phyloP scores from a whole-genome alignment of 1,139 yeast genomes.

The Scheffersomyces cryptocercus region DNA sequence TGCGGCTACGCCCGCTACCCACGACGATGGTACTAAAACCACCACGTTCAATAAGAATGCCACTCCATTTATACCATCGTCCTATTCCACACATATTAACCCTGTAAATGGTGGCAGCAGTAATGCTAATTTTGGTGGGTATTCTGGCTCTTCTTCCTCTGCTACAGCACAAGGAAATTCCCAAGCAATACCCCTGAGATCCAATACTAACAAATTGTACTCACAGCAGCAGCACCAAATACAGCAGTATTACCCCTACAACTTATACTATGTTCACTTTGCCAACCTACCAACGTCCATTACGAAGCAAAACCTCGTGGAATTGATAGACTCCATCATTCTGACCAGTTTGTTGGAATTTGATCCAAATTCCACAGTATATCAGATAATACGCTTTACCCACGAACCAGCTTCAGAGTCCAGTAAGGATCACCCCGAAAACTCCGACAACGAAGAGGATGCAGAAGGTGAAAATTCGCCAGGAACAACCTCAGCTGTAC shows the following conservation, averaged over 20 bases:
- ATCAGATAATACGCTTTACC: conserved; percentile 6
- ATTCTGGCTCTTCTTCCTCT: too few species aligned
- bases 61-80: conserved; percentile 24
- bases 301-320: conserved; percentile 8
- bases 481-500: conserved; percentile 7
- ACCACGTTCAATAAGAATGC: conserved; percentile 26
- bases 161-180: too few species aligned
- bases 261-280: conserved; percentile 1
- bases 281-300: conserved; percentile 15
- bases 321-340: conserved; percentile 18
- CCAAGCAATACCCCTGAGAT: too few species aligned
- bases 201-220: neutral
- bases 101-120: neutral
- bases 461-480: neutral
- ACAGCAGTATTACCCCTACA: neutral
- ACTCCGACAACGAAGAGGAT: conserved; percentile 1
- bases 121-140: too few species aligned
- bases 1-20: too few species aligned
- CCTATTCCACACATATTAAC: neutral
- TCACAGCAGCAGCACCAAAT: neutral
- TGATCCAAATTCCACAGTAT: conserved; percentile 1
- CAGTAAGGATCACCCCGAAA: neutral
- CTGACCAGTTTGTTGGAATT: conserved; percentile 10
- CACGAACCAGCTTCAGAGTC: neutral
- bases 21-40: neutral